These are phyloP conservation scores for Torrubiella hemipterigena DNA, from an alignment of 2,329 filamentous ascomycete genomes.

Conservation along the genomic window DNA sequence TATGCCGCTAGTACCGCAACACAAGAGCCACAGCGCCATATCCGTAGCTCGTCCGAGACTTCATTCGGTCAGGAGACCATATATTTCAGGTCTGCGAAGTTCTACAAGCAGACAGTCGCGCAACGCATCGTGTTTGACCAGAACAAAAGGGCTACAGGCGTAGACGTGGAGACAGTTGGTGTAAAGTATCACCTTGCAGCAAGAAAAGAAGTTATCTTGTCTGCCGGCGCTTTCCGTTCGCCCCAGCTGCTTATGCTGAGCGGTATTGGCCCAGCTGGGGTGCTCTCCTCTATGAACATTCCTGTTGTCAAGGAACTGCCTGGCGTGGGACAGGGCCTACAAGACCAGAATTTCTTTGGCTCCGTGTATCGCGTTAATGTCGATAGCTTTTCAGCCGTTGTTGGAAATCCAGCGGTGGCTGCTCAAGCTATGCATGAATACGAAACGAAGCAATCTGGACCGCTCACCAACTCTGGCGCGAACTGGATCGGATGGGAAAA, in stretches of 20 bases:
- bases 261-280: constrained; percentile 19
- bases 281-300: constrained; percentile 27
- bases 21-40: constrained; percentile 14
- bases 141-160: constrained; percentile 22
- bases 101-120: constrained; percentile 24
- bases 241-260: constrained; percentile 24
- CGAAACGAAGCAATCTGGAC: constrained; percentile 2
- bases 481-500: constrained; percentile 5
- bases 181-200: constrained; percentile 5
- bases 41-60: constrained; percentile 22
- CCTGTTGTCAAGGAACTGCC: constrained; percentile 37
- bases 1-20: constrained; percentile 14
- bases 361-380: constrained; percentile 18
- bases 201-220: constrained; percentile 9
- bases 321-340: constrained; percentile 65
- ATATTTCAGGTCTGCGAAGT: too few species aligned
- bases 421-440: not conserved
- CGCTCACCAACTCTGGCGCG: constrained; percentile 3
- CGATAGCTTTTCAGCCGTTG: not conserved
- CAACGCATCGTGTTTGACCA: constrained; percentile 27
- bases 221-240: constrained; percentile 19
- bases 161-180: constrained; percentile 15
- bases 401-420: not conserved
- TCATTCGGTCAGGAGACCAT: constrained; percentile 16
- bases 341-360: constrained; percentile 54